Percentiles rank a stretch among this genome's conserved stretches.
Evolutionary conservation across 352 stramenopile species (phyloP).

Genomic region (Phytophthora boehmeriae): DNA sequence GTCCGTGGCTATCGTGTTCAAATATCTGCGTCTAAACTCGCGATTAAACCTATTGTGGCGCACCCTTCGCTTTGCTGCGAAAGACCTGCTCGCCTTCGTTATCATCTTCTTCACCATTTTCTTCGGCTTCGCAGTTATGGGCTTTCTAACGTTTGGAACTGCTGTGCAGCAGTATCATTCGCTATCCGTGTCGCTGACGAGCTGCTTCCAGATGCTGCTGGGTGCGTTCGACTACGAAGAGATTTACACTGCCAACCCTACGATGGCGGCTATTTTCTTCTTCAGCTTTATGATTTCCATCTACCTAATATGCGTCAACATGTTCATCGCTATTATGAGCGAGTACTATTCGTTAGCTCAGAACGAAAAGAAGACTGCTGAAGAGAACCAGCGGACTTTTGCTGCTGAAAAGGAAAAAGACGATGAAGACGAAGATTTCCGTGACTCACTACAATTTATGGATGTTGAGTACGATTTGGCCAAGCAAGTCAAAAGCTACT

Average conservation of each 20-base stretch:
- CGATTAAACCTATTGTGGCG: conserved; percentile 81
- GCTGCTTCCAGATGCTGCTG: conserved; percentile 85
- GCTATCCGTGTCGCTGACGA: conserved; percentile 68
- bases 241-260: conserved; percentile 67
- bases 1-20: conserved; percentile 83
- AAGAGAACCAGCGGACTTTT: conserved; percentile 57
- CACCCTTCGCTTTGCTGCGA: conserved; percentile 74
- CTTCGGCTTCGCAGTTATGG: conserved; percentile 79
- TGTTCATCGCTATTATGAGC: conserved; percentile 88
- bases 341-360: conserved; percentile 83
- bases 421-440: conserved; percentile 45
- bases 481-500: conserved; percentile 73
- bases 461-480: conserved; percentile 80
- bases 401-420: conserved; percentile 22
- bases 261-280: conserved; percentile 84
- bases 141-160: conserved; percentile 75
- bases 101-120: conserved; percentile 87
- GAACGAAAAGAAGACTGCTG: conserved; percentile 64
- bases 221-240: conserved; percentile 81
- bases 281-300: conserved; percentile 85
- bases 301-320: conserved; percentile 84
- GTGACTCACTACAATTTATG: conserved; percentile 61
- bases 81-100: conserved; percentile 77
- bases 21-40: conserved; percentile 80
- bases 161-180: conserved; percentile 73